Evolutionary conservation across 2,329 filamentous ascomycete species (phyloP).

Genomic region (Orbilia ellipsospora): DNA sequence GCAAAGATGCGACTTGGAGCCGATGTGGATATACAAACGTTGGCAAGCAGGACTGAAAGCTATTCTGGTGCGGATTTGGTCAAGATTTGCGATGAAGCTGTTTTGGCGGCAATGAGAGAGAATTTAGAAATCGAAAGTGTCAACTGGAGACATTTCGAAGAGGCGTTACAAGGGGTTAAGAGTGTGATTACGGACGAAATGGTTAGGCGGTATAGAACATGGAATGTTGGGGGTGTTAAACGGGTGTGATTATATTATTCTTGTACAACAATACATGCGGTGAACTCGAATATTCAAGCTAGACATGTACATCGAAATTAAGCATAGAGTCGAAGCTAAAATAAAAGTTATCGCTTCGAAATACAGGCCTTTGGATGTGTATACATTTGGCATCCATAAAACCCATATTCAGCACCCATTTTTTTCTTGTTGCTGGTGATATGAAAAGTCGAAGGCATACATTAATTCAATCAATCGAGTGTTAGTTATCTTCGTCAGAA

Average conservation of each 20-base stretch:
- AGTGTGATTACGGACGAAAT: constrained; percentile 67
- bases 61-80: constrained; percentile 76
- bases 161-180: constrained; percentile 60
- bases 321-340: background rate
- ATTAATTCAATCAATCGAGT: too few relatives aligned
- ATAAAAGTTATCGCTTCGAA: background rate
- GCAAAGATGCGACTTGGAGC: constrained; percentile 66
- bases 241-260: constrained; percentile 45
- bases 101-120: constrained; percentile 65
- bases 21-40: constrained; percentile 67
- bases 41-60: constrained; percentile 69
- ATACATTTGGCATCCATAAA: background rate
- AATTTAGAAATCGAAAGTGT: constrained; percentile 52
- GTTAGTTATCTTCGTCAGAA: background rate
- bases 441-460: too few relatives aligned
- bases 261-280: too few relatives aligned
- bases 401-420: background rate
- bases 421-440: too few relatives aligned
- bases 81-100: constrained; percentile 68
- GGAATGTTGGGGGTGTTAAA: constrained; percentile 60
- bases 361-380: background rate
- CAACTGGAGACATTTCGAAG: constrained; percentile 57
- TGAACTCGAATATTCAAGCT: too few relatives aligned
- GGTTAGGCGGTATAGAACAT: constrained; percentile 65
- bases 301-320: too few relatives aligned